Conservation (phyloP, 2,329 filamentous ascomycete genomes). For the Fusarium acutatum region DNA sequence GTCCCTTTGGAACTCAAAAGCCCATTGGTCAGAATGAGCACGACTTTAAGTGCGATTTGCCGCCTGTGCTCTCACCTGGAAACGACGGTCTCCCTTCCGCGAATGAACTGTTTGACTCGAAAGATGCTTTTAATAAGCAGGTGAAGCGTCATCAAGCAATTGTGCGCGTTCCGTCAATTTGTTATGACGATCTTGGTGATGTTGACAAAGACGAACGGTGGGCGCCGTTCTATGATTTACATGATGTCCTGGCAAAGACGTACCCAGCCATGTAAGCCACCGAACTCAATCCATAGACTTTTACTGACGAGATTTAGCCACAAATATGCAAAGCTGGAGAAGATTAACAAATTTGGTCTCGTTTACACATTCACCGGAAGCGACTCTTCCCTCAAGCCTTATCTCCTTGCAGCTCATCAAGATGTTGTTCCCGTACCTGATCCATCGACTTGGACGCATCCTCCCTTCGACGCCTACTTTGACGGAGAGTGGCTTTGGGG, state of each 20-base stretch:
- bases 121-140: conserved; percentile 50
- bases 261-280: conserved; percentile 59
- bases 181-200: conserved; percentile 64
- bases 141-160: conserved; percentile 62
- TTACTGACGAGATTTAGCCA: conserved; percentile 44
- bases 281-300: not conserved
- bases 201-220: conserved; percentile 64
- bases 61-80: conserved; percentile 45
- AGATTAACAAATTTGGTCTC: conserved; percentile 69
- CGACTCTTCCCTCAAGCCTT: conserved; percentile 57
- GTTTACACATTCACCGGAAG: conserved; percentile 67
- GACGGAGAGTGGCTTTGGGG: conserved; percentile 56
- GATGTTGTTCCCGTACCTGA: conserved; percentile 56
- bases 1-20: conserved; percentile 24
- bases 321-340: conserved; percentile 56
- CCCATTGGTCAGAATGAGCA: conserved; percentile 21
- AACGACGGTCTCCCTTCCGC: conserved; percentile 47
- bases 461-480: conserved; percentile 53
- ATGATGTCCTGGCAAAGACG: conserved; percentile 55
- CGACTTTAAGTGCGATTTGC: conserved; percentile 46
- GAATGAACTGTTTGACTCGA: conserved; percentile 44
- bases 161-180: conserved; percentile 63
- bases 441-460: conserved; percentile 56
- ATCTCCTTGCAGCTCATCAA: conserved; percentile 54
- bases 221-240: conserved; percentile 61